phyloP scores from a whole-genome alignment of 129 eudicot species.

The Centella asiatica region DNA sequence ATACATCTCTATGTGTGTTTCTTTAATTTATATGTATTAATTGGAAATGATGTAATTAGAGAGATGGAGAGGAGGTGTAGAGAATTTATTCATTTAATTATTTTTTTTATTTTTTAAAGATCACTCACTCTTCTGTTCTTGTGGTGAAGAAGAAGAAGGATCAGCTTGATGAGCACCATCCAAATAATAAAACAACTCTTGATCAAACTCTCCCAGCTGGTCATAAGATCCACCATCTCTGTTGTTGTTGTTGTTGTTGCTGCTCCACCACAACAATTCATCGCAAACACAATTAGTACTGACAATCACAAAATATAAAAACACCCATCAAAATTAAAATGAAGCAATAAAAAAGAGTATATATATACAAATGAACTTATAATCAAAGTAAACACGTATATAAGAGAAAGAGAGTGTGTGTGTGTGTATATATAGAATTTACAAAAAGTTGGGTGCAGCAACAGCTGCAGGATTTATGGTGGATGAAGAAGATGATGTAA shows the following conservation, averaged over 20 bases:
- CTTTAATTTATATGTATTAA: too few relatives aligned
- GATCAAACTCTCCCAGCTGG: conserved; percentile 77
- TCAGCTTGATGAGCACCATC: conserved; percentile 85
- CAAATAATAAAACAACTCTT: conserved; percentile 68
- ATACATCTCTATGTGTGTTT: too few relatives aligned
- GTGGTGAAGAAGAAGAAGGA: conserved; percentile 26
- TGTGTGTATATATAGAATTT: too few relatives aligned
- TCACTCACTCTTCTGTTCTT: conserved; percentile 63
- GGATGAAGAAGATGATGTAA: conserved; percentile 51
- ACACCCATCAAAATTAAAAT: neutral
- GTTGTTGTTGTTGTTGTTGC: conserved; percentile 52
- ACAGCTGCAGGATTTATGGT: conserved; percentile 22
- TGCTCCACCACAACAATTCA: conserved; percentile 29
- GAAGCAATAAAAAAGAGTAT: neutral
- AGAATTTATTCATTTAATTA: too few relatives aligned
- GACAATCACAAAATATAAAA: too few relatives aligned
- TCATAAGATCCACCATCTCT: conserved; percentile 57
- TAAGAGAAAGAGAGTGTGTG: too few relatives aligned
- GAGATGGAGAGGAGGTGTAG: too few relatives aligned
- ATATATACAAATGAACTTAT: too few relatives aligned
- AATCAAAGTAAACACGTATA: too few relatives aligned
- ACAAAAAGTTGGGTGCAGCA: conserved; percentile 13
- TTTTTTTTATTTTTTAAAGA: too few relatives aligned
- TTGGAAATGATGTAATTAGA: neutral
- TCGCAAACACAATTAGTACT: too few relatives aligned